Base-by-base conservation (phyloP, 75 land plant species). In the Larix kaempferi region DNA sequence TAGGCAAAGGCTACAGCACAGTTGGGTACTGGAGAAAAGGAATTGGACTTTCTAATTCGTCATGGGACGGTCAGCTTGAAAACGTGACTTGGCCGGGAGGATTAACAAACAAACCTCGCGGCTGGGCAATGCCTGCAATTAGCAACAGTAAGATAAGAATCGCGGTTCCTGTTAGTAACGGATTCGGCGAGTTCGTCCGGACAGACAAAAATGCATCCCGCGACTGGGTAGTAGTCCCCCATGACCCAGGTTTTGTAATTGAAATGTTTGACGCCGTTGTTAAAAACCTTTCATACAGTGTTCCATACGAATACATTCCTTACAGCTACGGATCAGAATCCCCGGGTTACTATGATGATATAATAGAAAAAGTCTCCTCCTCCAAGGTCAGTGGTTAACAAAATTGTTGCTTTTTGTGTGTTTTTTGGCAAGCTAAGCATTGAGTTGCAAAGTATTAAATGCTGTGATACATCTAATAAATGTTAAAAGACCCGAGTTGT, bases 61-160 rank as follows among this genome's bases (percentile, higher is more conserved):
- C 77, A 8, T 8, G 3, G 22, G 58, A 14, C 11, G 21, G 35
- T 79, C 79, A 8, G 57, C 21, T 80, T 81, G 84, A 86, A 83
- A 79, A 2, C 78, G 85, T 74, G 2, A 77, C 82, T 13, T 88
- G 90, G 90, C 89, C 88, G 56, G 86, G 13, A 13, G 65, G 16
- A 56, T 17, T 15, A 13, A 72, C 13, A 5, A 3, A 21, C 0
- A 77, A 71, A 22, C 96, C 96, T 0, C 82, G 81, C 57, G 94
- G 96, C 1, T 91, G 94, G 94, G 84, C 77, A 58, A 83, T 85
- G 64, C 94, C 96, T 2, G 81, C 82, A 13, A 74, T 75, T 26
- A 71, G 17, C 11, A n/a, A n/a, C n/a, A 82, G 77, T 37, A 22
- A 11, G 44, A 26, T 90, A 62, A 83, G 39, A 11, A 88, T 90